Evolutionary conservation across 768 basidiomycete genomes (phyloP).

Genomic region (Pleurotus tuoliensis): DNA sequence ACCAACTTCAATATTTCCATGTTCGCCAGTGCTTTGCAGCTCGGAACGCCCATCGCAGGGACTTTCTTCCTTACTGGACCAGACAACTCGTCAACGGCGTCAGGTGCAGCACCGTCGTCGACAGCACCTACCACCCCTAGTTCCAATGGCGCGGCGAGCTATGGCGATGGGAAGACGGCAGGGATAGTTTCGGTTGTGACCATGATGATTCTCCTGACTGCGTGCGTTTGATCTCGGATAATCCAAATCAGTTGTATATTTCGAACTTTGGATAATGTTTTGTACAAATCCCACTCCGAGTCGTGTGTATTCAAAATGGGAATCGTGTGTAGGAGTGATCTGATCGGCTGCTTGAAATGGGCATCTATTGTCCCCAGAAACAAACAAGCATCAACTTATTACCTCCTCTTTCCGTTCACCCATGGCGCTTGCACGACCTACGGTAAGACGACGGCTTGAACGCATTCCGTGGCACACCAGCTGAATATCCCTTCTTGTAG

Average conservation of each 20-base stretch:
- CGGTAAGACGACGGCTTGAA: constrained; percentile 38
- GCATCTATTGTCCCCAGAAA: not conserved
- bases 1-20: constrained; percentile 34
- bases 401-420: constrained; percentile 7
- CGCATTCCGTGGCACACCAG: not conserved
- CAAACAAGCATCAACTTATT: not conserved
- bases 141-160: not conserved
- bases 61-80: constrained; percentile 40
- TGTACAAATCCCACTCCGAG: too few species aligned
- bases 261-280: too few species aligned
- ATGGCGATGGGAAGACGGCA: too few species aligned
- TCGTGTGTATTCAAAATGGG: too few species aligned
- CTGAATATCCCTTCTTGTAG: constrained; percentile 29
- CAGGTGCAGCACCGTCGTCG: not conserved
- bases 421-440: constrained; percentile 71
- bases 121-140: not conserved
- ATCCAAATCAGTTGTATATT: too few species aligned
- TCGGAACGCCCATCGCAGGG: constrained; percentile 36
- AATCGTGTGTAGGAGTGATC: too few species aligned
- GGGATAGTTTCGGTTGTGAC: too few species aligned
- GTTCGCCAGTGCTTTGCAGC: constrained; percentile 28
- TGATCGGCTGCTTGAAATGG: too few species aligned
- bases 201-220: too few species aligned
- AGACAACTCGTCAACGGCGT: constrained; percentile 14
- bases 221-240: too few species aligned